Evolutionary conservation across 352 stramenopile genomes (phyloP).

Genomic region (Phytophthora sp.): DNA sequence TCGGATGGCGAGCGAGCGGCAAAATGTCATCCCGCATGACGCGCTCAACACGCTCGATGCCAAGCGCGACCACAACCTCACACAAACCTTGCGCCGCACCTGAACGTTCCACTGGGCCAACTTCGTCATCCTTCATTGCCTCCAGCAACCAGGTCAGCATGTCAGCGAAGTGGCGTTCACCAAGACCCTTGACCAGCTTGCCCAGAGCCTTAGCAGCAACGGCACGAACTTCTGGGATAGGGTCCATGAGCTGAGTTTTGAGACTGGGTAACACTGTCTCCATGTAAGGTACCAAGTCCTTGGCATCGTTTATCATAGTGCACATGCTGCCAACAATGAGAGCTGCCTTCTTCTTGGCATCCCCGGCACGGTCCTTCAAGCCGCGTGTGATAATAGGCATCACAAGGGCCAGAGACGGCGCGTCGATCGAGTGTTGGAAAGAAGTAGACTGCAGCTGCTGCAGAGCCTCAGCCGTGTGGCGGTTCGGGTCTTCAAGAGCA

Average conservation of each 20-base stretch:
- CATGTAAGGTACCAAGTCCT: slow-evolving; percentile 98
- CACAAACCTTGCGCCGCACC: slow-evolving; percentile 98
- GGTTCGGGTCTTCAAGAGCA: slow-evolving; percentile 95
- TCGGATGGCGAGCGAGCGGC: slow-evolving; percentile 93
- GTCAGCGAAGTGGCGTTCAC: slow-evolving; percentile 95
- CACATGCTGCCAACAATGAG: slow-evolving; percentile 99
- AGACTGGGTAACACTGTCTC: slow-evolving; percentile 96
- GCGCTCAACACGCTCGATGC: slow-evolving; percentile 75
- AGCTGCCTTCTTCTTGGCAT: slow-evolving; percentile 98
- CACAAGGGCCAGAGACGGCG: slow-evolving; percentile 98
- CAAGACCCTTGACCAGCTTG: slow-evolving; percentile 95
- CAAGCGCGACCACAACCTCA: slow-evolving; percentile 93
- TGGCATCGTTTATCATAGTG: slow-evolving; percentile 98
- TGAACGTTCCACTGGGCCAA: slow-evolving; percentile 96
- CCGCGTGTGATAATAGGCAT: slow-evolving; percentile 99
- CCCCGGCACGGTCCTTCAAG: slow-evolving; percentile 96
- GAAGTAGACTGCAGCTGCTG: slow-evolving; percentile 97
- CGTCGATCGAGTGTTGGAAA: slow-evolving; percentile 99
- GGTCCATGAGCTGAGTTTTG: slow-evolving; percentile 93
- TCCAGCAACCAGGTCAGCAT: slow-evolving; percentile 98
- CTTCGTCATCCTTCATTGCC: slow-evolving; percentile 93
- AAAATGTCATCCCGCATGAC: slow-evolving; percentile 95
- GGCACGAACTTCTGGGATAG: slow-evolving; percentile 94
- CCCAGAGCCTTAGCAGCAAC: slow-evolving; percentile 96
- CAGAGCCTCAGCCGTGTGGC: slow-evolving; percentile 93